Evolutionary conservation across 1,139 yeast species (phyloP).

Genomic region (Kodamaea sp.): DNA sequence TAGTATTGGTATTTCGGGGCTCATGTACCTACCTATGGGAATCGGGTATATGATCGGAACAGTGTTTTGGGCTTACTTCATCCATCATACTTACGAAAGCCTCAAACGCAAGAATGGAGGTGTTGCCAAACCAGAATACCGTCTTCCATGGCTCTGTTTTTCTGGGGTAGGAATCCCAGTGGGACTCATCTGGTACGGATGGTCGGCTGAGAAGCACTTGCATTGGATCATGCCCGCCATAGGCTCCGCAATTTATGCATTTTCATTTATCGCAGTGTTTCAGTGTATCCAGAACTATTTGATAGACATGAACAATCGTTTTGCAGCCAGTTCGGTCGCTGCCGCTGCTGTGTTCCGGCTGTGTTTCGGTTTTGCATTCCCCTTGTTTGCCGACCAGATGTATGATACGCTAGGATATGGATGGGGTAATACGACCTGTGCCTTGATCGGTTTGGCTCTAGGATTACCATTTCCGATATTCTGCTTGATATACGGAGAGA

Average conservation of each 20-base stretch:
- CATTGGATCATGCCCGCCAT: conserved; percentile 61
- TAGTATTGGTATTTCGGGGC: conserved; percentile 51
- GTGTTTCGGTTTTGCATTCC: conserved; percentile 57
- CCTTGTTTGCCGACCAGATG: conserved; percentile 48
- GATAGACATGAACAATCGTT: conserved; percentile 66
- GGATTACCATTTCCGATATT: conserved; percentile 68
- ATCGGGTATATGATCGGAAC: conserved; percentile 52
- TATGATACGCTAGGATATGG: conserved; percentile 53
- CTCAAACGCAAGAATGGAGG: conserved; percentile 47
- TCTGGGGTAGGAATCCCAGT: conserved; percentile 51
- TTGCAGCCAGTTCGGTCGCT: conserved; percentile 60
- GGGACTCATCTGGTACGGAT: conserved; percentile 63
- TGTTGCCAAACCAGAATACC: conserved; percentile 55
- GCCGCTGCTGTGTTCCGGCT: conserved; percentile 66
- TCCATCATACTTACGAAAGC: conserved; percentile 37
- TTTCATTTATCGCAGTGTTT: conserved; percentile 58
- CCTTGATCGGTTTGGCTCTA: conserved; percentile 51
- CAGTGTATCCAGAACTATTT: conserved; percentile 61
- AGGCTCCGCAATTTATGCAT: conserved; percentile 57
- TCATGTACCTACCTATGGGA: conserved; percentile 58
- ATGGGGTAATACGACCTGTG: conserved; percentile 68
- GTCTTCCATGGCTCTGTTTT: conserved; percentile 46
- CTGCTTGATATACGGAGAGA: conserved; percentile 57
- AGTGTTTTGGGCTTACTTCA: conserved; percentile 42
- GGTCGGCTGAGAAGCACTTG: conserved; percentile 54